These are phyloP conservation scores for Rhodotorula glutinis DNA, from an alignment of 1,284 basidiomycete species.

Conservation along the genomic window DNA sequence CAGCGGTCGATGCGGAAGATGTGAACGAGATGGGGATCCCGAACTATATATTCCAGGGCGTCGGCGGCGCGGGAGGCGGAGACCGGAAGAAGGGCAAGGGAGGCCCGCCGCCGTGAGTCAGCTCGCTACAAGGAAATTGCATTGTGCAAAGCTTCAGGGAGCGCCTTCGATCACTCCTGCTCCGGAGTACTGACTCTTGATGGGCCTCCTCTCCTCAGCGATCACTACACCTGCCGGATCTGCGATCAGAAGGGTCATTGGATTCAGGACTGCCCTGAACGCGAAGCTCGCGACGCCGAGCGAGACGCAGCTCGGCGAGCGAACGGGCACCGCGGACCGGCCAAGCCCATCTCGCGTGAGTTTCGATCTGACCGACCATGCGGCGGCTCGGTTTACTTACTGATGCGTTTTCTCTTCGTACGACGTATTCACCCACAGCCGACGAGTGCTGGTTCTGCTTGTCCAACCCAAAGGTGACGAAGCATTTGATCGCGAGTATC, in stretches of 20 bases:
- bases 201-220: constrained; percentile 3
- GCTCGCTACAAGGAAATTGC: no score
- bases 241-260: constrained; percentile 58
- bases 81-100: constrained; percentile 26
- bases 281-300: constrained; percentile 33
- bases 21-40: constrained; percentile 41
- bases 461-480: constrained; percentile 83
- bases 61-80: not conserved
- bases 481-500: constrained; percentile 90
- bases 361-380: constrained; percentile 28
- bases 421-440: constrained; percentile 53
- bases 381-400: not conserved
- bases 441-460: constrained; percentile 95
- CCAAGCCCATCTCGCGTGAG: constrained; percentile 74
- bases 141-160: no score
- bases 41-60: constrained; percentile 42
- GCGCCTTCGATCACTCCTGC: no score
- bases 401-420: constrained; percentile 33
- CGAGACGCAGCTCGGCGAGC: constrained; percentile 22
- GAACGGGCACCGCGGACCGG: constrained; percentile 47
- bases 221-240: constrained; percentile 40
- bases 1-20: constrained; percentile 19
- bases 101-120: constrained; percentile 38
- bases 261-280: constrained; percentile 76
- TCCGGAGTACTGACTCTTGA: no score